These are phyloP conservation scores for Solanum okadae DNA, from an alignment of 257 asterid species.

Conservation along the genomic window DNA sequence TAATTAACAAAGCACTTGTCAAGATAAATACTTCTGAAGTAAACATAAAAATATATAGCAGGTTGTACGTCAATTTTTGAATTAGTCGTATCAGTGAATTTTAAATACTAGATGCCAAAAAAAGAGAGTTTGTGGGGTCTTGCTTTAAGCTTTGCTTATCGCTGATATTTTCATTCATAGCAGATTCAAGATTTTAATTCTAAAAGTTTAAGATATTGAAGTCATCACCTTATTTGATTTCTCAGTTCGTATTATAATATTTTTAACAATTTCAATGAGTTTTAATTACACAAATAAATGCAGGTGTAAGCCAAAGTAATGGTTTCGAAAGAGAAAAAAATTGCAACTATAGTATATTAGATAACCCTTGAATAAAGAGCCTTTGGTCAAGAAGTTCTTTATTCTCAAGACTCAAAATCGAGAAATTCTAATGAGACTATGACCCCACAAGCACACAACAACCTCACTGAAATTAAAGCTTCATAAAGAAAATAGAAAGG, in stretches of 20 bases:
- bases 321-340: no score
- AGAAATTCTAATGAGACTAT: background rate
- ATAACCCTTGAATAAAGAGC: background rate
- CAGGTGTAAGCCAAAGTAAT: background rate
- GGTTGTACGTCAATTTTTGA: no score
- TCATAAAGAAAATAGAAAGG: background rate
- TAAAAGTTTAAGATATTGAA: background rate
- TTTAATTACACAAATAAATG: background rate
- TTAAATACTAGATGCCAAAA: no score
- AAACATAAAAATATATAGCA: no score
- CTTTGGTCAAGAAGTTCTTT: accelerated
- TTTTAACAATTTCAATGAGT: background rate
- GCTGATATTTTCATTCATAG: no score
- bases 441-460: background rate
- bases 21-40: no score
- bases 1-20: no score
- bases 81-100: no score
- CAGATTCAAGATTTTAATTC: background rate
- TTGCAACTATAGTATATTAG: background rate
- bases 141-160: no score
- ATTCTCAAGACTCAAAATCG: background rate
- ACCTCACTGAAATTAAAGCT: background rate
- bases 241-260: background rate
- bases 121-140: no score
- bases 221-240: background rate